Evolutionary conservation across 768 basidiomycete genomes (phyloP), one percentile per base, ranked within the genome.

Genomic region (Mrakia frigida): DNA sequence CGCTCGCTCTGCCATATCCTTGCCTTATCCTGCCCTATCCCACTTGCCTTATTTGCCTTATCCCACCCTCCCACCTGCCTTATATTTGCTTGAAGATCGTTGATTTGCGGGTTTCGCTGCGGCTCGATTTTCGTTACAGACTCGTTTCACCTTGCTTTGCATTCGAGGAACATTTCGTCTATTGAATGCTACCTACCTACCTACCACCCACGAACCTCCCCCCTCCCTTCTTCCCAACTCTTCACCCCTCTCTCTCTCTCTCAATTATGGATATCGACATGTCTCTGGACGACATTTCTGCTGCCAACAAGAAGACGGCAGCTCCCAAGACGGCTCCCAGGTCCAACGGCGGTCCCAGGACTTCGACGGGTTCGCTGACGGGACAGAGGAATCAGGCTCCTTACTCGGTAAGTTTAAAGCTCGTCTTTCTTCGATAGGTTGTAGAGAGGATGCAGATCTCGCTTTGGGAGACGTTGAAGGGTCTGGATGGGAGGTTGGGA

Each of bases 211-310:
- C 1, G 11, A 50, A 18, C 46, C 46, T 4, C 10, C n/a, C 13
- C 56, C 56, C 28, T 5, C 52, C 52, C 9, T 25, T 18, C 52
- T 7, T 25, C 60, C n/a, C 63, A 39, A 7, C 37, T 14, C 37
- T n/a, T 56, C 52, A 16, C 39, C 52, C n/a, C 52, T 72, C 70
- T 18, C 52, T 72, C 23, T 56, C 46, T 52, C 70, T n/a, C 25
- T 28, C 52, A 50, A 70, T n/a, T 28, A 61, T 63, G 39, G 74
- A 75, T 53, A 46, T 75, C 50, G 74, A 69, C 67, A 75, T 69
- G 65, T 75, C 74, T 28, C 74, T 75, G 28, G 67, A 75, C 52
- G 67, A 69, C 39, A 43, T 69, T 21, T 67, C 74, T 0, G n/a
- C 61, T 25, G n/a, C 39, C 7, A 56, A 41, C 65, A 69, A 75